Base-by-base conservation (phyloP, 2,329 filamentous ascomycete species). In the Pyricularia sp. region DNA sequence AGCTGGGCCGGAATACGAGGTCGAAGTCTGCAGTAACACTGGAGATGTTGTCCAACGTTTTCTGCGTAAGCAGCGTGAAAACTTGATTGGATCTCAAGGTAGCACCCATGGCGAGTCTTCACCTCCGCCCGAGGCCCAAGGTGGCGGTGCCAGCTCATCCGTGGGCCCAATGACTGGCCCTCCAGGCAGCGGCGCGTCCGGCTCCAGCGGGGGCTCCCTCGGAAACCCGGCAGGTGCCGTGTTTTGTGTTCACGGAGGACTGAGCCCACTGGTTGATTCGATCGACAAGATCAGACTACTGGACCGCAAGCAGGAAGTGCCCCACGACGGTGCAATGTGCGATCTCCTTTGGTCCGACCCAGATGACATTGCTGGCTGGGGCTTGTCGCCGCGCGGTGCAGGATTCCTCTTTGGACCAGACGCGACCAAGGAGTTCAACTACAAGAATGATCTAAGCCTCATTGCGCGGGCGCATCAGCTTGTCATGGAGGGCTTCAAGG, bases 401-500 rank as follows among this genome's bases (percentile, higher is more conserved):
- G 94, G 94, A 0, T 99, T 97, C 78, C 81, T 97, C 13, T 99
- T 99, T 70, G 94, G 94, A 63, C 88, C 90, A 3, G 93, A 97
- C 73, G 97, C 97, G 66, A 93, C 97, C 72, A 96, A 94, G 72
- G 87, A 88, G 68, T 99, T 99, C 79, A 99, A 97, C 77, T 88
- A 97, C 76, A 85, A 87, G 66, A 99, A 99, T 75, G 91, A 96
- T 72, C 83, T 99, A 31, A 91, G 88, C 26, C 82, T 99, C 64
- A 94, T 99, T 69, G 94, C 93, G 22, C 86, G 94, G 65, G 94
- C 94, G 0, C 94, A 99, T 74, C 94, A 99, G 75, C 86, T 99
- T 26, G 94, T 99, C 68, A 99, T 97, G 94, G 94, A 99, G 75
- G 94, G 94, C 0, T 99, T 97, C 77, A 97, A 97, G 78, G 94